Evolutionary conservation across 306 rosid genomes (phyloP).

Genomic region (Gleditsia sinensis): DNA sequence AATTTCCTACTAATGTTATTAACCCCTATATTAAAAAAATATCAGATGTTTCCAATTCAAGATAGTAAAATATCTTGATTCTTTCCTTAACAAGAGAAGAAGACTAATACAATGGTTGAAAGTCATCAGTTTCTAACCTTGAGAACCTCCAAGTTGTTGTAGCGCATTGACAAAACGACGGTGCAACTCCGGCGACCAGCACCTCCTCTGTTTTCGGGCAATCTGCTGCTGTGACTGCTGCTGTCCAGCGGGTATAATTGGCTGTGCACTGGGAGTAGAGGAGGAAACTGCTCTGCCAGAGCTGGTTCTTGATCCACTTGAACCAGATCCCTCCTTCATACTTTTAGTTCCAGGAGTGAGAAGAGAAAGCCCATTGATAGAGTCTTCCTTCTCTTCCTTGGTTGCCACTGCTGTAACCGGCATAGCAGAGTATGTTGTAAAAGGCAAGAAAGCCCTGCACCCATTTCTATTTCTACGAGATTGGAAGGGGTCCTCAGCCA

Average conservation of each 20-base stretch:
- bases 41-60: conserved; percentile 32
- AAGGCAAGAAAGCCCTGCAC: conserved; percentile 59
- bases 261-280: conserved; percentile 43
- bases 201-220: conserved; percentile 71
- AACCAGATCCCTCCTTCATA: conserved; percentile 63
- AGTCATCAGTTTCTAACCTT: conserved; percentile 51
- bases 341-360: conserved; percentile 57
- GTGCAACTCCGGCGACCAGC: conserved; percentile 86
- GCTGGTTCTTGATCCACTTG: conserved; percentile 57
- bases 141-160: conserved; percentile 81
- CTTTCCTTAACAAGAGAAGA: neutral
- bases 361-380: conserved; percentile 66
- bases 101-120: neutral
- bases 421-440: conserved; percentile 53
- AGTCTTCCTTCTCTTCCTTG: conserved; percentile 71
- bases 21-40: too few relatives aligned
- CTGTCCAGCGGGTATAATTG: conserved; percentile 39
- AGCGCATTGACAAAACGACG: conserved; percentile 63
- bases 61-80: neutral
- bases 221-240: conserved; percentile 43
- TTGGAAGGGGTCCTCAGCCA: conserved; percentile 54
- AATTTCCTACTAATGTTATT: conserved; percentile 20
- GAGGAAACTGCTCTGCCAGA: conserved; percentile 49
- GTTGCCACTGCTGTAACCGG: conserved; percentile 42
- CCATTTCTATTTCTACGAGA: conserved; percentile 50